phyloP scores from a whole-genome alignment of 2,329 filamentous ascomycete species.

The Raffaelea deltoideospora region DNA sequence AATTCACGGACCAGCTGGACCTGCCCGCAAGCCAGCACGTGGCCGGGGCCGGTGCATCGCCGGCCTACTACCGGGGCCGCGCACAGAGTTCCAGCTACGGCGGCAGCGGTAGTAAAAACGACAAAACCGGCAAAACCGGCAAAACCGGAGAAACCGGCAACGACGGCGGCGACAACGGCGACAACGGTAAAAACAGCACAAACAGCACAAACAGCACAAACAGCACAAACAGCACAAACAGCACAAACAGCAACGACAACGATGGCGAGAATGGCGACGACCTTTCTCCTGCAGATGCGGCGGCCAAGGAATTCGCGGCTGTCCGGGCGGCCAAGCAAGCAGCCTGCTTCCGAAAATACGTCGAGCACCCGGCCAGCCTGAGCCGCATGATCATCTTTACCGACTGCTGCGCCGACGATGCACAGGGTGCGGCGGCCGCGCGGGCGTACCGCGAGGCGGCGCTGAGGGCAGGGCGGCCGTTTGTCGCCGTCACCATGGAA shows the following conservation, averaged over 20 bases:
- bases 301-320: no score
- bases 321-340: constrained; percentile 6
- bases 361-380: constrained; percentile 9
- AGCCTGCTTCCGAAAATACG: constrained; percentile 12
- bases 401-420: constrained; percentile 14
- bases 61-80: not conserved
- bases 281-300: no score
- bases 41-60: not conserved
- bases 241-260: no score
- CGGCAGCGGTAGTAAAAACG: no score
- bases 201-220: no score
- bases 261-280: no score
- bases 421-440: constrained; percentile 10
- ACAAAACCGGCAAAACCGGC: no score
- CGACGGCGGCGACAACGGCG: no score
- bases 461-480: constrained; percentile 10
- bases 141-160: no score
- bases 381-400: constrained; percentile 14
- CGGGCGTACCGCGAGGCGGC: constrained; percentile 13
- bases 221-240: no score
- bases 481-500: constrained; percentile 14
- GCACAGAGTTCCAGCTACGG: not conserved
- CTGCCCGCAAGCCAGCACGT: constrained; percentile 3
- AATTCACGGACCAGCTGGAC: constrained; percentile 6
- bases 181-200: no score